Base-by-base conservation (phyloP, 306 rosid species). In the Prinsepia uniflora region DNA sequence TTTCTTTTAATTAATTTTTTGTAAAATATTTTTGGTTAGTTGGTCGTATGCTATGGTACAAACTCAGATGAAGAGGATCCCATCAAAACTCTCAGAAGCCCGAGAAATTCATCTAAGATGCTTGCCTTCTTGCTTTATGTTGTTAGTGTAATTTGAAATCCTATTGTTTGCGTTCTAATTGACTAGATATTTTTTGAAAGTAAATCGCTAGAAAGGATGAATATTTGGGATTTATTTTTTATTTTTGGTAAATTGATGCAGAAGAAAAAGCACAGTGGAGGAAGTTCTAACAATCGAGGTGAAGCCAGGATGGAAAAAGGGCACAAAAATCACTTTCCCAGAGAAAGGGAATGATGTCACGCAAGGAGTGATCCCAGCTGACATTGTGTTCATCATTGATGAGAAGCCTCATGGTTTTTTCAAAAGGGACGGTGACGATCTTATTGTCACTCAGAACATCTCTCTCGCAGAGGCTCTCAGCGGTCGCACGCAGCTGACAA, bases 231-330 rank as follows among this genome's bases (percentile, higher is more conserved):
- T 34, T 42, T 44, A 56, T 42, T 18, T 61, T 73, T 54, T 55
- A 49, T 71, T 50, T 78, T 78, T 57, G 72, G 49, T 56, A 14
- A 1, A 30, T 74, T 15, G 65, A 22, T 80, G 61, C 77, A 91
- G 97, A 87, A 87, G 83, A 61, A 70, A 90, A 19, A 55, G 79
- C 66, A 87, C 96, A 8, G 88, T 86, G 68, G 96, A 94, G 92
- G 97, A 90, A 81, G 81, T 87, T 76, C 81, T 90, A 41, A 84
- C 97, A 49, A 87, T 94, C 8, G 95, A 90, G 84, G 87, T 93
- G 84, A 87, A 87, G 86, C 97, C 94, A 12, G 97, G 98, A 34
- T 93, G 98, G 98, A 94, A 94, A 90, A 94, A 90, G 71, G 98
- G 98, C 61, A 94, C 97, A 19, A 90, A 89, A 67, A 81, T 94